Evolutionary conservation across 805 yeast species (phyloP), one percentile per base, ranked within the genome.

Genomic region (Debaryomyces maramus): DNA sequence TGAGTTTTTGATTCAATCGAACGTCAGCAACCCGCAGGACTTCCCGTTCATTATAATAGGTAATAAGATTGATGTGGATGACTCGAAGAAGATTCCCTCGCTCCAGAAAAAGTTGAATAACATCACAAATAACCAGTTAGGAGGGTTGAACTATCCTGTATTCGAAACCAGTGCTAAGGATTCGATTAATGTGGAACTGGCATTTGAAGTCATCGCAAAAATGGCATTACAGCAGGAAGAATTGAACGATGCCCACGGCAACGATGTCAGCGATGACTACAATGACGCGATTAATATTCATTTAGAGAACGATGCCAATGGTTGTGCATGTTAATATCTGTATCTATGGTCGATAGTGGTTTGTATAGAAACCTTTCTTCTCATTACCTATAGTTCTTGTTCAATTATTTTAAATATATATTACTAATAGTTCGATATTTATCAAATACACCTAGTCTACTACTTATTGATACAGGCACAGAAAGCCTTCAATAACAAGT

Each of bases 111-210:
- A 77, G 51, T 74, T 79, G 38, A 66, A 70, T 44, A 65, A 70
- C 34, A 65, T 68, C 43, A 67, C 73, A 42, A 63, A 58, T 43
- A 66, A 67, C 48, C 75, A 70, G 47, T 76, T 60, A 67, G 95
- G 65, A 2, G 88, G 89, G 47, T 73, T 89, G 45, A 66, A 61
- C 51, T 67, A 68, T 50, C 98, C 99, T 3, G 81, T 90, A 44
- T 91, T 93, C 58, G 96, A 91, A 64, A 91, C 99, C n/a, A 83
- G 93, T 72, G 99, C 99, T 14, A 93, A 91, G 69, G 97, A 89
- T 61, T 89, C 93, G 11, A 87, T 90, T 36, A 95, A 95, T 52
- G 96, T 91, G 24, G 97, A 90, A 57, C 82, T 85, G 54, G 98
- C 98, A 3, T 91, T 91, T 58, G 97, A 93, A 61, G 95, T 90